Percentiles rank a stretch among this genome's conserved stretches.
Conservation (phyloP, 2,329 filamentous ascomycete genomes). For the Fusarium hainanense region DNA sequence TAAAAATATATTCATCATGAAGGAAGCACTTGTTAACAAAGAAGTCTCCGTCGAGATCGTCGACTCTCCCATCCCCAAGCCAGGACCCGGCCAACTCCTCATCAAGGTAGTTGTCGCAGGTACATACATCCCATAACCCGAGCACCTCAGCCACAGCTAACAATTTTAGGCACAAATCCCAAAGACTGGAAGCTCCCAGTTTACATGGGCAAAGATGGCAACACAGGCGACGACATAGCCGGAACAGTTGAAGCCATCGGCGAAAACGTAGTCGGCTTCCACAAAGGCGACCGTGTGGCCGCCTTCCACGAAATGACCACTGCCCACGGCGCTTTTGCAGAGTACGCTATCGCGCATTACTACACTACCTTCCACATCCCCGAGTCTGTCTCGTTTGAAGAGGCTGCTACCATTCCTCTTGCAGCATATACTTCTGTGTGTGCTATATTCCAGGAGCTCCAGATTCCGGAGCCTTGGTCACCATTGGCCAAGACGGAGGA, state of each 20-base stretch:
- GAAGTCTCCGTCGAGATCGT: conserved; percentile 6
- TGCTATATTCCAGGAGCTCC: conserved; percentile 14
- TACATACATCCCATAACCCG: rapidly evolving
- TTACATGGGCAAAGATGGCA: background rate
- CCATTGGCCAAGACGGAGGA: conserved; percentile 29
- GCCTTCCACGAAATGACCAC: conserved; percentile 64
- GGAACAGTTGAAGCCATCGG: conserved; percentile 38
- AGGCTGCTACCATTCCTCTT: conserved; percentile 20
- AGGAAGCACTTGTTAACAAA: conserved; percentile 25
- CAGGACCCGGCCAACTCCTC: conserved; percentile 1
- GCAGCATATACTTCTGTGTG: conserved; percentile 16
- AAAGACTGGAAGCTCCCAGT: conserved; percentile 46
- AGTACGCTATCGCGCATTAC: conserved; percentile 68
- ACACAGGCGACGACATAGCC: conserved; percentile 45
- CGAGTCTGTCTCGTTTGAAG: background rate
- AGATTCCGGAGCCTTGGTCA: conserved; percentile 12
- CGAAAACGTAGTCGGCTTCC: conserved; percentile 34
- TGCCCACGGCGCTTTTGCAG: conserved; percentile 66
- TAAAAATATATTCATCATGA: background rate
- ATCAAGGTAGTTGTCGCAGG: conserved; percentile 22
- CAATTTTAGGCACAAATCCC: conserved; percentile 36
- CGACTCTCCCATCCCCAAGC: conserved; percentile 14
- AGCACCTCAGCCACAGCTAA: rapidly evolving
- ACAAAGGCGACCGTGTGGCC: conserved; percentile 58
- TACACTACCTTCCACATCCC: conserved; percentile 69